Conservation (phyloP, 805 yeast genomes). For the Hanseniaspora vineae region DNA sequence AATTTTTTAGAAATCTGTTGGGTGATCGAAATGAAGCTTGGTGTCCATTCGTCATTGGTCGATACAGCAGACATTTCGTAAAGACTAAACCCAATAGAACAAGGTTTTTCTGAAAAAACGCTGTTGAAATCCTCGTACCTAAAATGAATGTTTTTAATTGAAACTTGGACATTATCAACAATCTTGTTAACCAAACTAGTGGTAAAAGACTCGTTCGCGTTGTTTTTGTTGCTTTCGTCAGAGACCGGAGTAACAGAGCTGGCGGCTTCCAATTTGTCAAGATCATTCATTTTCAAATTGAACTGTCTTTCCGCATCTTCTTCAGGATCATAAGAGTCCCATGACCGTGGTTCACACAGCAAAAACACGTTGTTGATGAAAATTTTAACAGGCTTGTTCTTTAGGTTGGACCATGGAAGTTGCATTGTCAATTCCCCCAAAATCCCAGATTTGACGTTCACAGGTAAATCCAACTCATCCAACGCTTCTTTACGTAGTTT, state of each 20-base stretch:
- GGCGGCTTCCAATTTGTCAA: constrained; percentile 45
- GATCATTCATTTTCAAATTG: constrained; percentile 48
- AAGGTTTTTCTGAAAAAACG: constrained; percentile 60
- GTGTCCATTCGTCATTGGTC: constrained; percentile 73
- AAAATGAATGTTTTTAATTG: constrained; percentile 81
- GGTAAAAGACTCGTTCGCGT: constrained; percentile 40
- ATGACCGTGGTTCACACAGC: constrained; percentile 62
- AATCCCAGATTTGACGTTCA: constrained; percentile 81
- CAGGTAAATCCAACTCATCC: constrained; percentile 74
- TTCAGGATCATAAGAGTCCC: constrained; percentile 37
- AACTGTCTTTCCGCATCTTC: constrained; percentile 52
- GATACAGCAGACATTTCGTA: constrained; percentile 86
- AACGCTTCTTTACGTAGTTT: constrained; percentile 77
- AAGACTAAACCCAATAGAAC: constrained; percentile 71
- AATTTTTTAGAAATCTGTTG: constrained; percentile 61
- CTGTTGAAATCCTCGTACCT: constrained; percentile 74
- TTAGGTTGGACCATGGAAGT: constrained; percentile 94
- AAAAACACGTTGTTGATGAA: constrained; percentile 76
- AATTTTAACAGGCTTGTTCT: constrained; percentile 83
- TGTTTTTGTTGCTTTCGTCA: constrained; percentile 17
- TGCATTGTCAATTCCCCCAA: constrained; percentile 80
- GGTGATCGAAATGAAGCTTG: constrained; percentile 67
- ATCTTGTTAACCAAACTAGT: constrained; percentile 81
- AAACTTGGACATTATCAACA: constrained; percentile 82
- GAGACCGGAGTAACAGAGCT: constrained; percentile 30